phyloP scores from a whole-genome alignment of 2,329 filamentous ascomycete genomes.

The Didymella arachidicola region DNA sequence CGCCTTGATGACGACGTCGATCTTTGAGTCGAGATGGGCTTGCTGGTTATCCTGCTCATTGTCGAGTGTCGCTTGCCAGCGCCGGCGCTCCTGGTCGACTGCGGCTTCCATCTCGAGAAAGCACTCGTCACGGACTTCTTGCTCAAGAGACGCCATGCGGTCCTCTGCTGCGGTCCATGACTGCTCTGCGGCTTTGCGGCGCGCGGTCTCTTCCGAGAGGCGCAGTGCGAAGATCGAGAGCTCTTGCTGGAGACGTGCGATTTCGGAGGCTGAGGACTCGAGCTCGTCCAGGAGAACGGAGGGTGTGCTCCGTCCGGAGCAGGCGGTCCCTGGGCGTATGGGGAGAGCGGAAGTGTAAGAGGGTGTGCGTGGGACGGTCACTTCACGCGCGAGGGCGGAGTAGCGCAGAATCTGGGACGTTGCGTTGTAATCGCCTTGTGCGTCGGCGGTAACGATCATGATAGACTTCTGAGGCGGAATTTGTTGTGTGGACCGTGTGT shows the following conservation, averaged over 20 bases:
- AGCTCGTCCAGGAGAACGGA: constrained; percentile 68
- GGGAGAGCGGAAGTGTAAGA: constrained; percentile 73
- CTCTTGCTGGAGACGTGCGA: constrained; percentile 78
- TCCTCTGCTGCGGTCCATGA: constrained; percentile 71
- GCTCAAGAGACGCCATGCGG: constrained; percentile 77
- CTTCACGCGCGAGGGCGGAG: constrained; percentile 88
- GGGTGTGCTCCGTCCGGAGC: constrained; percentile 58
- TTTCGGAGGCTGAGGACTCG: constrained; percentile 81
- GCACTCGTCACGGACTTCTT: constrained; percentile 87
- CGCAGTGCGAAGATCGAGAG: constrained; percentile 76
- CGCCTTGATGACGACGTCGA: constrained; percentile 73
- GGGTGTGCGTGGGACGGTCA: constrained; percentile 88
- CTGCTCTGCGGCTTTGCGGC: constrained; percentile 74
- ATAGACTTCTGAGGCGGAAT: constrained; percentile 78
- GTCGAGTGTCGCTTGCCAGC: constrained; percentile 82
- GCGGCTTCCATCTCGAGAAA: constrained; percentile 83
- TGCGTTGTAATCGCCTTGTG: constrained; percentile 92
- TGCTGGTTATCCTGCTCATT: constrained; percentile 80
- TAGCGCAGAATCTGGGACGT: constrained; percentile 96
- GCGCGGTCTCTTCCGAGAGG: constrained; percentile 73
- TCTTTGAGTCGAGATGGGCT: constrained; percentile 86
- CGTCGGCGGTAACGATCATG: constrained; percentile 97
- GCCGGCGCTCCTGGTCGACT: constrained; percentile 74
- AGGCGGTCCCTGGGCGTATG: constrained; percentile 42
- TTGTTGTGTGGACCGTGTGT: constrained; percentile 55